phyloP scores from a whole-genome alignment of 805 yeast genomes.

The Clavispora fructus region DNA sequence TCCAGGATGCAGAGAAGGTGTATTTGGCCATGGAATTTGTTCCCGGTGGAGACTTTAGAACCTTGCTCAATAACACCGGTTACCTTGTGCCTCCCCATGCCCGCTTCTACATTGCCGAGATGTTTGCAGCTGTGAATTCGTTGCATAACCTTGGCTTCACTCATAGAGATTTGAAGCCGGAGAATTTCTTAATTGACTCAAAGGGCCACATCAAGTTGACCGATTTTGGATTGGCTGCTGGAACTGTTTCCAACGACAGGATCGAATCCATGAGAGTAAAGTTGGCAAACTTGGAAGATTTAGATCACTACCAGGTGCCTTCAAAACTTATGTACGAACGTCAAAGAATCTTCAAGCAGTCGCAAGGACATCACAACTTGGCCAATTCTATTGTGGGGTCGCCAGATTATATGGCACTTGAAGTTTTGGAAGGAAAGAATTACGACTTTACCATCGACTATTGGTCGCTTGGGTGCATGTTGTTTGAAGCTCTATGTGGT shows the following conservation, averaged over 20 bases:
- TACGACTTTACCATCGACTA: constrained; percentile 97
- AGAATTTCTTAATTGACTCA: constrained; percentile 82
- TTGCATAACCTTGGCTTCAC: constrained; percentile 93
- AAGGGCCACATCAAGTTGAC: constrained; percentile 91
- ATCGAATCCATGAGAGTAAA: constrained; percentile 85
- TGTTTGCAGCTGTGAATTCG: constrained; percentile 93
- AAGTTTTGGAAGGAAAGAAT: constrained; percentile 87
- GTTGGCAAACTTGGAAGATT: constrained; percentile 65
- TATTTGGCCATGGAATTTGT: constrained; percentile 98
- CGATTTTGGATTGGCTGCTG: constrained; percentile 97
- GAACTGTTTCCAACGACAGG: constrained; percentile 86
- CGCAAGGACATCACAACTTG: constrained; percentile 74
- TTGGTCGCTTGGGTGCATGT: constrained; percentile 97
- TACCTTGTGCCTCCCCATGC: constrained; percentile 92
- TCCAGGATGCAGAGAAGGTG: constrained; percentile 86
- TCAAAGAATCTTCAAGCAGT: constrained; percentile 77
- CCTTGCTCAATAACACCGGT: constrained; percentile 88
- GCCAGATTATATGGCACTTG: constrained; percentile 98
- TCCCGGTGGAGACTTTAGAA: constrained; percentile 99
- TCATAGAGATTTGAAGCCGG: constrained; percentile 95
- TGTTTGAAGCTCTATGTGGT: constrained; percentile 93
- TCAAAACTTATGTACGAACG: constrained; percentile 81
- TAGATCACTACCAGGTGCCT: constrained; percentile 52
- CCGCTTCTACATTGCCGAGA: constrained; percentile 88
- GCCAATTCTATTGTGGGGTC: constrained; percentile 97